Evolutionary conservation across 805 yeast species (phyloP).

Genomic region (Komagataella pastoris): DNA sequence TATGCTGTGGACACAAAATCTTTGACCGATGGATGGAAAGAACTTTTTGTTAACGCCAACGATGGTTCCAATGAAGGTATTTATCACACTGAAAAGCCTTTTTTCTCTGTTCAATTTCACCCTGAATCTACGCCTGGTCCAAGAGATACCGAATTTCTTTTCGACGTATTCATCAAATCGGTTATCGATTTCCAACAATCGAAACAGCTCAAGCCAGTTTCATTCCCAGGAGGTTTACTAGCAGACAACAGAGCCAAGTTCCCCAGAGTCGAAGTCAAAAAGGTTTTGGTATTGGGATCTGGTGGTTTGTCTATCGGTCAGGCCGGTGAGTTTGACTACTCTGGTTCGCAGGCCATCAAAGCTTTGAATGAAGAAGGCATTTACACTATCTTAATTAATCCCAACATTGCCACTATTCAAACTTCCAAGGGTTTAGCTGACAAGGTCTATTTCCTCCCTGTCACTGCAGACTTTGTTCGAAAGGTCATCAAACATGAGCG

Average conservation of each 20-base stretch:
- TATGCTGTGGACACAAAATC: constrained; percentile 84
- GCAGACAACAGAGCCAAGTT: constrained; percentile 64
- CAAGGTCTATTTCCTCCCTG: constrained; percentile 96
- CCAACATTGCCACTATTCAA: constrained; percentile 97
- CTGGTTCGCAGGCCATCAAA: constrained; percentile 98
- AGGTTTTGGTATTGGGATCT: constrained; percentile 88
- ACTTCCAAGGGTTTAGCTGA: constrained; percentile 97
- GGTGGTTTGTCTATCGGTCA: constrained; percentile 98
- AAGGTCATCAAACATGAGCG: constrained; percentile 90
- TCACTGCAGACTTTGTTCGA: constrained; percentile 89
- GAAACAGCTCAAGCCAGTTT: constrained; percentile 50
- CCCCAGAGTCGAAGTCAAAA: constrained; percentile 77
- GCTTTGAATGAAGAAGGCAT: constrained; percentile 97
- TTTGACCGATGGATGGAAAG: constrained; percentile 75
- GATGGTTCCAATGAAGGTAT: constrained; percentile 99
- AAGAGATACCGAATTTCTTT: constrained; percentile 93
- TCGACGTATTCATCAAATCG: constrained; percentile 81
- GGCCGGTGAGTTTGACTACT: constrained; percentile 98
- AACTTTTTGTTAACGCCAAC: constrained; percentile 87
- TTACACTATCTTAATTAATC: constrained; percentile 90
- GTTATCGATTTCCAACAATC: constrained; percentile 54
- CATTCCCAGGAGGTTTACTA: constrained; percentile 80
- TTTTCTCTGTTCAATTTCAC: constrained; percentile 96
- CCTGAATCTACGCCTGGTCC: constrained; percentile 99
- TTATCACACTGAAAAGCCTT: constrained; percentile 76